A percentile compares a stretch with the other conserved stretches of the same genome.
Evolutionary conservation across 2,329 filamentous ascomycete genomes (phyloP).

Genomic region (Hymenotorrendiella dingleyae): DNA sequence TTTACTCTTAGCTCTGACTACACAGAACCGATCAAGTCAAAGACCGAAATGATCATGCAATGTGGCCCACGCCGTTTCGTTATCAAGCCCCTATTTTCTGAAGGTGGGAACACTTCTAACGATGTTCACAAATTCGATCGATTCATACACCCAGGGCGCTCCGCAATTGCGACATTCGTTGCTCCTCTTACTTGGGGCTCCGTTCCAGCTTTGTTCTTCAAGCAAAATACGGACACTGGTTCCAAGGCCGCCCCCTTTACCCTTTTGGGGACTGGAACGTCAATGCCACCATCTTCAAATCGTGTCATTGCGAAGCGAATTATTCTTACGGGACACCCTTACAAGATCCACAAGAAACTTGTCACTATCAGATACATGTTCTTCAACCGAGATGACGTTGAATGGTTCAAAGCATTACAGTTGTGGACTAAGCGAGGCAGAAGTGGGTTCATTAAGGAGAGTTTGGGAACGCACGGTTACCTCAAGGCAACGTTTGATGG

Average conservation of each 20-base stretch:
- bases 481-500: constrained; percentile 99
- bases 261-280: constrained; percentile 82
- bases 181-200: constrained; percentile 90
- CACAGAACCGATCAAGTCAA: constrained; percentile 73
- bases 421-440: constrained; percentile 89
- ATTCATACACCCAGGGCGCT: constrained; percentile 84
- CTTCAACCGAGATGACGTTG: constrained; percentile 91
- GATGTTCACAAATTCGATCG: constrained; percentile 96
- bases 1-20: constrained; percentile 78
- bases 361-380: constrained; percentile 99
- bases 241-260: constrained; percentile 48
- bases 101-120: constrained; percentile 85
- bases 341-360: constrained; percentile 97
- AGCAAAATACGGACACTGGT: constrained; percentile 44
- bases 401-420: constrained; percentile 96
- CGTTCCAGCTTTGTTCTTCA: constrained; percentile 86
- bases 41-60: constrained; percentile 87
- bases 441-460: constrained; percentile 88
- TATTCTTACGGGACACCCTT: constrained; percentile 90
- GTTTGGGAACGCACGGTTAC: constrained; percentile 95
- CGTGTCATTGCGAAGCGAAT: constrained; percentile 91
- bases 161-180: constrained; percentile 82
- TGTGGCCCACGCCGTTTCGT: constrained; percentile 82
- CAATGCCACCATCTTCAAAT: constrained; percentile 66
- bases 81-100: constrained; percentile 86